Conservation (phyloP, 768 basidiomycete species). For the Kwoniella sp. region DNA sequence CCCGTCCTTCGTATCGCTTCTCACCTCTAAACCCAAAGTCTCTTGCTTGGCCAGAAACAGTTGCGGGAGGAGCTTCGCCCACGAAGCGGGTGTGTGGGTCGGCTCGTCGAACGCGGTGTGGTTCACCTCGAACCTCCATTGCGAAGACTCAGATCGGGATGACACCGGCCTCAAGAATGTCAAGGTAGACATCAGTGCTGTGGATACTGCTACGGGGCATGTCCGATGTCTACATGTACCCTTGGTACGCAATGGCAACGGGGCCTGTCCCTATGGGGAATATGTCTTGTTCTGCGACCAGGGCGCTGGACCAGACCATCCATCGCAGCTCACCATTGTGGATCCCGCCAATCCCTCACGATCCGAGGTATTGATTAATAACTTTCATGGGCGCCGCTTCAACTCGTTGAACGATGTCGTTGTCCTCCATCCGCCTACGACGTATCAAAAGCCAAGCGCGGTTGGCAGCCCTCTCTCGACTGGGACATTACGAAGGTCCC, state of each 20-base stretch:
- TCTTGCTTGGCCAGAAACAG: conserved; percentile 3
- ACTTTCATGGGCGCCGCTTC: conserved; percentile 32
- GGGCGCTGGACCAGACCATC: conserved; percentile 6
- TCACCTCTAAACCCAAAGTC: conserved; percentile 9
- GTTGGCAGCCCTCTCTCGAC: too few species aligned
- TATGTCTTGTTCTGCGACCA: conserved; percentile 36
- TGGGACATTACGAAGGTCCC: too few species aligned
- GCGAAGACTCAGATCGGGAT: not conserved
- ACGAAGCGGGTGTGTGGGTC: conserved; percentile 31
- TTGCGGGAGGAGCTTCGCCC: conserved; percentile 19
- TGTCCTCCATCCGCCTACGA: conserved; percentile 19
- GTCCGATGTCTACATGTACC: not conserved
- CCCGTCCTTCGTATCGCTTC: conserved; percentile 12
- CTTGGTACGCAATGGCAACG: conserved; percentile 15
- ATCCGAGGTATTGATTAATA: conserved; percentile 26
- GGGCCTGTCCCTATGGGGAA: conserved; percentile 22
- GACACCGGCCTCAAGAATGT: not conserved
- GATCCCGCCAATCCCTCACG: conserved; percentile 16
- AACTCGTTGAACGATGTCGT: conserved; percentile 41
- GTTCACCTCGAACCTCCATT: conserved; percentile 28
- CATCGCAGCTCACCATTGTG: conserved; percentile 25
- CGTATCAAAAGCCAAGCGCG: too few species aligned
- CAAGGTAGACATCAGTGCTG: conserved; percentile 12
- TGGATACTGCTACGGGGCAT: conserved; percentile 2
- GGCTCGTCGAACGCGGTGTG: conserved; percentile 17